A percentile compares a stretch with the other conserved stretches of the same genome.
phyloP scores from a whole-genome alignment of 2,329 filamentous ascomycete species.

The Fusarium devonianum region DNA sequence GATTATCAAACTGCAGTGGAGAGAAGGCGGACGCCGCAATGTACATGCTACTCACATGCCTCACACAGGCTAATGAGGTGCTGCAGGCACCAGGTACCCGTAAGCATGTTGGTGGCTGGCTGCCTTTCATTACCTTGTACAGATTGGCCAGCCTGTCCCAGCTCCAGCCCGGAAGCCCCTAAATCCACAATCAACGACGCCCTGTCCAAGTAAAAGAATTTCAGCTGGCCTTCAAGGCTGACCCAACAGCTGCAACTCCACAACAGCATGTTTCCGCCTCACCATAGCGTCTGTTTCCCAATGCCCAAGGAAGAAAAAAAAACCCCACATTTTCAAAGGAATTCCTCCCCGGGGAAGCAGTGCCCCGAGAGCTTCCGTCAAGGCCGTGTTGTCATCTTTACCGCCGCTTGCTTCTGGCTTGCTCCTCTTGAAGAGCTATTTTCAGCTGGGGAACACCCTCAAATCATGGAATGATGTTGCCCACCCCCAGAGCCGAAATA shows the following conservation, averaged over 20 bases:
- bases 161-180: constrained; percentile 3
- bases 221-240: not conserved
- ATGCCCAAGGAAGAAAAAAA: too few species aligned
- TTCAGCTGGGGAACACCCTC: constrained; percentile 5
- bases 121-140: too few species aligned
- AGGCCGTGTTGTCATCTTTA: not conserved
- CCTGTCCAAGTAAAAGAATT: not conserved
- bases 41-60: too few species aligned
- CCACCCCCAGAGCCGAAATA: constrained; percentile 2
- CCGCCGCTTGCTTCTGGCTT: constrained; percentile 3
- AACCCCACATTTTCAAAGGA: not conserved
- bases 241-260: not conserved
- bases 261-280: not conserved
- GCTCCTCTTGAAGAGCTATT: not conserved
- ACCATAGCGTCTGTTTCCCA: not conserved
- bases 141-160: constrained; percentile 2
- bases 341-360: not conserved
- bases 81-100: too few species aligned
- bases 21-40: not conserved
- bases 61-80: too few species aligned
- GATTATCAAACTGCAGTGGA: not conserved
- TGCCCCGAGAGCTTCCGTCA: not conserved
- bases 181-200: constrained; percentile 1
- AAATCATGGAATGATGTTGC: not conserved
- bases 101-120: too few species aligned